phyloP scores from a whole-genome alignment of 148 eudicot genomes.

The Vaccinium myrtillus region DNA sequence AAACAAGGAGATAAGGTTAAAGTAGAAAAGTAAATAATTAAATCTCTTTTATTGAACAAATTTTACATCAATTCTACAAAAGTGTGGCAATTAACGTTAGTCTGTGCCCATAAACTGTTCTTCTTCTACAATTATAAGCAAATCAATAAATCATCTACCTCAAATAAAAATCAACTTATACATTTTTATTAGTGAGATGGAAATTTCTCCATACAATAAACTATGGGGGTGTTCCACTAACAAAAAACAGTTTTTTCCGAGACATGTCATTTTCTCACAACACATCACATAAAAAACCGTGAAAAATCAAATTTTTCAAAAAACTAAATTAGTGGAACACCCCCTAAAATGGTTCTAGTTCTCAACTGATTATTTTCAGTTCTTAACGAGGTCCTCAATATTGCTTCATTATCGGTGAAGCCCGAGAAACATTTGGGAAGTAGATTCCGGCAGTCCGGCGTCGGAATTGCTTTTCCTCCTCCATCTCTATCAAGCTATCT shows the following conservation, averaged over 20 bases:
- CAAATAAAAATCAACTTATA: not conserved
- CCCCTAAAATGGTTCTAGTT: not conserved
- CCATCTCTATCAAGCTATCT: slow-evolving; percentile 30
- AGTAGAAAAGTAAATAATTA: not conserved
- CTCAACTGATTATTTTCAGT: not conserved
- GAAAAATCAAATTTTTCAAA: too few relatives aligned
- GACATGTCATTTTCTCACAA: too few relatives aligned
- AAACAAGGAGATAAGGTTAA: not conserved
- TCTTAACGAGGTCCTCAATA: not conserved
- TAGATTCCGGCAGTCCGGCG: not conserved
- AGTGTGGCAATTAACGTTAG: not conserved
- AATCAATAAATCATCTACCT: not conserved
- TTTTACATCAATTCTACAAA: not conserved
- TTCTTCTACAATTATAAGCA: not conserved
- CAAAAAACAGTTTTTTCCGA: too few relatives aligned
- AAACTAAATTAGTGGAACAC: too few relatives aligned
- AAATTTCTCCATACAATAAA: not conserved
- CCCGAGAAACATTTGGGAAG: not conserved
- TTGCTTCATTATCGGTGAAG: not conserved
- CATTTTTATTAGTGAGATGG: not conserved
- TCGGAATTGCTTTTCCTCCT: slow-evolving; percentile 16
- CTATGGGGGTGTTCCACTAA: too few relatives aligned
- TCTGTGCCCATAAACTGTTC: not conserved
- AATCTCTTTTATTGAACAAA: not conserved
- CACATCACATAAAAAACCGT: too few relatives aligned